Evolutionary conservation across 2,329 filamentous ascomycete species (phyloP).

Genomic region (Ascochyta clinopodiicola): DNA sequence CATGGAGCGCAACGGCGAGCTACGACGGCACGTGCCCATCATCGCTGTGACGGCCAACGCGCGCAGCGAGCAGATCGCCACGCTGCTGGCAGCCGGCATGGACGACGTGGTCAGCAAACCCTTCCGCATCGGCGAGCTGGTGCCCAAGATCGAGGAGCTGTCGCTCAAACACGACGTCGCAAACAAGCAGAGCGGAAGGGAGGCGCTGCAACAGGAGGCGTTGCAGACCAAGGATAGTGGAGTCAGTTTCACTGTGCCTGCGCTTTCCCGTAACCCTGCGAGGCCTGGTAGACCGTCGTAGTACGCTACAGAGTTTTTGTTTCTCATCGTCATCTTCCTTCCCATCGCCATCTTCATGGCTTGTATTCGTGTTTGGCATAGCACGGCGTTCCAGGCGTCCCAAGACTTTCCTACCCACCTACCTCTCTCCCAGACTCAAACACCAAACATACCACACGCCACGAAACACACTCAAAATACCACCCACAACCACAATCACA

Average conservation of each 20-base stretch:
- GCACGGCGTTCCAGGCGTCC: too few relatives aligned
- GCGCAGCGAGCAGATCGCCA: constrained; percentile 49
- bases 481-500: too few relatives aligned
- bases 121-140: constrained; percentile 57
- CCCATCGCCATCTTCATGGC: too few relatives aligned
- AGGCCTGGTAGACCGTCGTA: too few relatives aligned
- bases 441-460: too few relatives aligned
- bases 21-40: constrained; percentile 48
- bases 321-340: too few relatives aligned
- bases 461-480: too few relatives aligned
- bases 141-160: constrained; percentile 60
- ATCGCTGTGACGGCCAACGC: constrained; percentile 53
- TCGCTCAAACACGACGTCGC: constrained; percentile 18
- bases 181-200: constrained; percentile 21
- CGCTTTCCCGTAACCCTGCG: not conserved
- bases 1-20: constrained; percentile 43
- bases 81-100: constrained; percentile 49
- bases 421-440: too few relatives aligned
- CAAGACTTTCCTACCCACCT: too few relatives aligned
- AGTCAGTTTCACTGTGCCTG: not conserved
- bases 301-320: too few relatives aligned
- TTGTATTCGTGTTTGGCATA: too few relatives aligned
- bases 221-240: constrained; percentile 12
- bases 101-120: constrained; percentile 60
- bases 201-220: constrained; percentile 2